These are phyloP conservation scores for Schizosaccharomyces versatilis DNA, from an alignment of 1,139 yeast genomes.

Conservation along the genomic window DNA sequence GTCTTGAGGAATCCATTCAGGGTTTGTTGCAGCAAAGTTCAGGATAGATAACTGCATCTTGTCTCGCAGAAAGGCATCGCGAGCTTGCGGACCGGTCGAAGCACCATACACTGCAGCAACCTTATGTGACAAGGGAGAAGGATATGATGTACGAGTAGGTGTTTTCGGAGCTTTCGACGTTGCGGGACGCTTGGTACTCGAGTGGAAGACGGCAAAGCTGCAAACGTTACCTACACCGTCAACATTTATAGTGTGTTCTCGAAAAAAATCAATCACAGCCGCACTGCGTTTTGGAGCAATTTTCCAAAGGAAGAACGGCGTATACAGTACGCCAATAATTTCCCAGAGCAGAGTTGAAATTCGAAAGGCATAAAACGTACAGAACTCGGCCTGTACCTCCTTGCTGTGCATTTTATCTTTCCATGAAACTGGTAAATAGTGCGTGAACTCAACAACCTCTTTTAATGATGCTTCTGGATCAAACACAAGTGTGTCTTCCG, in stretches of 20 bases:
- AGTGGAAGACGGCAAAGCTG: constrained; percentile 76
- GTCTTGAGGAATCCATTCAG: background rate
- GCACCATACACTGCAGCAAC: background rate
- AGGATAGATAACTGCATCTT: constrained; percentile 9
- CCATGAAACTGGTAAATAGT: constrained; percentile 75
- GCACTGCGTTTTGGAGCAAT: constrained; percentile 53
- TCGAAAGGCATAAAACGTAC: constrained; percentile 52
- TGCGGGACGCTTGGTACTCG: no score
- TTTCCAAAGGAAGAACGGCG: constrained; percentile 77
- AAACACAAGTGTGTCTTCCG: constrained; percentile 43
- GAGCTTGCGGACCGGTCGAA: background rate
- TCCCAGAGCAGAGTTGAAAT: constrained; percentile 56
- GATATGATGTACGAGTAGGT: background rate
- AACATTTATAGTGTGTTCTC: constrained; percentile 72
- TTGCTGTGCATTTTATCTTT: constrained; percentile 53
- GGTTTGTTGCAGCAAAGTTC: constrained; percentile 1
- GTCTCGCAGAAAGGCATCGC: background rate
- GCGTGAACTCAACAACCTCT: constrained; percentile 68
- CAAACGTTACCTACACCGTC: constrained; percentile 93
- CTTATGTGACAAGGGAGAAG: background rate
- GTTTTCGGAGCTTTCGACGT: no score
- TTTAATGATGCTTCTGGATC: constrained; percentile 75
- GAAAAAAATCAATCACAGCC: constrained; percentile 62
- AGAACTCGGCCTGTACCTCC: constrained; percentile 43
- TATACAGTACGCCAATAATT: constrained; percentile 52